Base-by-base conservation (phyloP, 1,139 yeast species). In the Saccharomyces hybrid region DNA sequence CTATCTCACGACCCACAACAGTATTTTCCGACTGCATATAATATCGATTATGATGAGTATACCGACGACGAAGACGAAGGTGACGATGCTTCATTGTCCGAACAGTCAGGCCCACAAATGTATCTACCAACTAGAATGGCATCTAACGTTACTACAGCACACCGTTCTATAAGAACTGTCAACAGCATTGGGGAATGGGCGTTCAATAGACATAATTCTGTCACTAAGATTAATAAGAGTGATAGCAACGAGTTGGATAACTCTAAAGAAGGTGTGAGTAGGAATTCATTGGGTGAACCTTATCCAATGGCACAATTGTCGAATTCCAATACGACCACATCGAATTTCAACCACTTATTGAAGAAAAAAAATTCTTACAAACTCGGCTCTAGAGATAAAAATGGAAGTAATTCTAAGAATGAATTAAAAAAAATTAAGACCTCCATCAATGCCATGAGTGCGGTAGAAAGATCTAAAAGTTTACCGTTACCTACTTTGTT, bases 131-230 rank as follows among this genome's bases (percentile, higher is more conserved):
- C 62, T 46, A 61, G 61, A 51, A 57, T 60, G 34, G 57, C 59
- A 27, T 57, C 67, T 5, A 63, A 64, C 52, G 60, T 58, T 9
- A 62, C 67, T 0, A 62, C 66, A 2, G 68, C 67, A 6, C 67
- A 65, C 54, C 58, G 68, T 52, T 67, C 70, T 1, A 60, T 65
- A 49, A 56, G 64, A 32, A 66, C 69, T 0, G 58, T 61, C 7
- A 64, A 63, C 51, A 67, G 68, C 57, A 61, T 60, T 46, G 68
- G 67, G 16, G 69, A 64, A 31, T 63, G 66, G 67, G 63, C 64
- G 16, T 59, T 55, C 46, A 53, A 55, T 48, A 53, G 49, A n/a
- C 31, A 25, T 11, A 23, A 46, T 28, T 25, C 49, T 9, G 46
- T 11, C 26, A 25, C 49, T 42, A 52, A 54, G 19, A 41, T 44